phyloP scores from a whole-genome alignment of 345 rosid genomes.

The Jatropha curcas region DNA sequence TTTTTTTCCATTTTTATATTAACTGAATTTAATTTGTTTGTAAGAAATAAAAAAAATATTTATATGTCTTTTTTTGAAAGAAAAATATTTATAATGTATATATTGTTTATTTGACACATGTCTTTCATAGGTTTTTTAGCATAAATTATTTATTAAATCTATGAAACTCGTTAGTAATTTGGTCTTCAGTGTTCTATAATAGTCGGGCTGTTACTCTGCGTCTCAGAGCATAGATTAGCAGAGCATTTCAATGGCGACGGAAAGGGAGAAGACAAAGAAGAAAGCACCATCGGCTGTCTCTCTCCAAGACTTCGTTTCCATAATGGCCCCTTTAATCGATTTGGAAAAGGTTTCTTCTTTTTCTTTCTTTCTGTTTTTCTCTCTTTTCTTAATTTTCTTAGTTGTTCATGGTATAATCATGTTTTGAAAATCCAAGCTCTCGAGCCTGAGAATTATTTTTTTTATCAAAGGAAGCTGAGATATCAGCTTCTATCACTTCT shows the following conservation, averaged over 20 bases:
- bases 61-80: no score
- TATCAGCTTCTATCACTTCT: slow-evolving; percentile 66
- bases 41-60: no score
- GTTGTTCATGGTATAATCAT: neutral
- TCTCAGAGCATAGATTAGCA: neutral
- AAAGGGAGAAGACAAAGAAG: slow-evolving; percentile 42
- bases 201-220: neutral
- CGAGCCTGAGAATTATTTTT: neutral
- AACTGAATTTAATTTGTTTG: no score
- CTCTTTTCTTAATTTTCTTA: neutral
- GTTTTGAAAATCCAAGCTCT: neutral
- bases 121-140: no score
- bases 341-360: slow-evolving; percentile 58
- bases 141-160: no score
- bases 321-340: slow-evolving; percentile 67
- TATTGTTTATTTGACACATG: no score
- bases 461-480: slow-evolving; percentile 67
- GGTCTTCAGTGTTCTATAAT: no score
- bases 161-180: no score
- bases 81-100: no score
- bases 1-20: no score
- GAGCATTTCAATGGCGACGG: slow-evolving; percentile 11
- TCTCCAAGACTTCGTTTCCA: slow-evolving; percentile 66
- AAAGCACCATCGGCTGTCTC: slow-evolving; percentile 44
- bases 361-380: neutral